Evolutionary conservation across 352 stramenopile genomes (phyloP), one percentile per base, ranked within the genome.

Genomic region (Pythium apleroticum): DNA sequence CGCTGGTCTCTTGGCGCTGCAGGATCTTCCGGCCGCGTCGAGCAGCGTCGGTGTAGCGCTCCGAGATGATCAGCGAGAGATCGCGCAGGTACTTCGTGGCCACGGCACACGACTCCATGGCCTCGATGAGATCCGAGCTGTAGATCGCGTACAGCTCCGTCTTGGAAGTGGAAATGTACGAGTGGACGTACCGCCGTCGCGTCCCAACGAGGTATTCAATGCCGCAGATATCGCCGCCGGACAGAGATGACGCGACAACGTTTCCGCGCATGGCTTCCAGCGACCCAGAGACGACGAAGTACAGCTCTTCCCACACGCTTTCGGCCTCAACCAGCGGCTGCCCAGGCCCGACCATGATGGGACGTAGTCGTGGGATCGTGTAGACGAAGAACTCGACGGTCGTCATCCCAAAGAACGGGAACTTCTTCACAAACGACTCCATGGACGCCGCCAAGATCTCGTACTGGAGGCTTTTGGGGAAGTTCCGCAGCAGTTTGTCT

Each of bases 231-330:
- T 91, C 82, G 9, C 84, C 81, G 5, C 77, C 66, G 0, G 74
- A 74, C 9, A 91, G 75, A 1, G 82, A 84, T 3, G 80, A 80
- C 4, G 86, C 79, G 15, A 90, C 77, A 6, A 80, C 60, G 37
- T 93, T 89, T 9, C 66, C 79, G 8, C 75, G 79, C 22, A 91
- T 70, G 0, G 73, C 80, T 33, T 93, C 81, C 39, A 93, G 66
- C 0, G 75, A 78, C 3, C 82, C 84, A 11, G 31, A 71, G 0
- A 81, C 78, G 20, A 93, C 70, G 33, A 93, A 93, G 39, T 93
- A 91, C 3, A 93, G 64, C 62, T 91, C 82, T 64, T 91, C 84
- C 84, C 84, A 91, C 1, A 93, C 82, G 53, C 84, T 91, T 66
- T 91, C 84, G 0, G 76, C 80, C 52, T 93, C 84, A 0, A 93